Base-by-base conservation (phyloP, 495 filamentous ascomycete species). In the Neurospora cerealis region DNA sequence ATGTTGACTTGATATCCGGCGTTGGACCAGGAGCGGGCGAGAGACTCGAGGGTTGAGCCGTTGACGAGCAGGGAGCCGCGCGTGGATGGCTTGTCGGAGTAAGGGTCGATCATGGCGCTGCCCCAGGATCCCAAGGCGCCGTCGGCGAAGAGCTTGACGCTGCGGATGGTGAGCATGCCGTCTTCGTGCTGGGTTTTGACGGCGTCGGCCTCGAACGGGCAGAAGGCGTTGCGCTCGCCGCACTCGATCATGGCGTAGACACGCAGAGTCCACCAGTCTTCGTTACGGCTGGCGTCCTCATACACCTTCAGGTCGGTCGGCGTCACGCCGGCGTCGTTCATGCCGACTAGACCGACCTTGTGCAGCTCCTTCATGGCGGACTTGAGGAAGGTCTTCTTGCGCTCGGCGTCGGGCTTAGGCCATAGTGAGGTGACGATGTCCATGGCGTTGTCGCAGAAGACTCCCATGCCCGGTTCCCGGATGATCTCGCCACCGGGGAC, bases 371-470 rank as follows among this genome's bases (percentile, higher is more conserved):
- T 79, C 85, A 90, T 89, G 6, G 89, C 89, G 5, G 83, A 84
- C 69, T 83, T 81, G 66, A 91, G 71, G 71, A 84, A 89, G 69
- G 78, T 73, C 36, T 78, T 81, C 72, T 87, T 90, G 72, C 83
- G 82, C 17, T 80, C 81, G 5, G 74, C 75, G 54, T 82, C 81
- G 1, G 88, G 89, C 71, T 83, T 85, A 2, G 88, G 88, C 83
- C 87, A 90, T 17, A 87, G 70, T 11, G 80, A 78, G 66, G 81
- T 80, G 21, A 90, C 84, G 32, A 90, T 80, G 70, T 90, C 89
- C 85, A 91, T 90, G 3, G 89, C 88, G 78, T 91, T 91, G 77
- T 92, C 89, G 76, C 90, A 92, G 77, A 91, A 91, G 11, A 92
- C 89, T n/a, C 90, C 89, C 76, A 81, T 83, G 2, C 89, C 88